phyloP scores from a whole-genome alignment of 2,329 filamentous ascomycete species.

The Colletotrichum viniferum region DNA sequence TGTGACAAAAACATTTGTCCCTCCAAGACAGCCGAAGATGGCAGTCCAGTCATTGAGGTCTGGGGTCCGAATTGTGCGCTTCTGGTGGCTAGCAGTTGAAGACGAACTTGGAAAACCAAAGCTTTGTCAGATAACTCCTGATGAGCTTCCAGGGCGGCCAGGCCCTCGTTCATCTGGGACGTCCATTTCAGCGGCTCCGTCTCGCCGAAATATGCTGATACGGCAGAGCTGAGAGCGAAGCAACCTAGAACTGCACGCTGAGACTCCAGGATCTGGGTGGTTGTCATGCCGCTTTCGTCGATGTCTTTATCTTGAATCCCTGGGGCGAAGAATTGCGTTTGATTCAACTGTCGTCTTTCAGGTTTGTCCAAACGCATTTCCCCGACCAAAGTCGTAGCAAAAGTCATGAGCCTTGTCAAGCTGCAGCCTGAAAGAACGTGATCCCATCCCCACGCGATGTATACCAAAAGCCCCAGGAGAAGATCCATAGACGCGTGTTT shows the following conservation, averaged over 20 bases:
- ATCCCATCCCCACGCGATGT: neutral
- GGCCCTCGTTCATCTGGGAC: neutral
- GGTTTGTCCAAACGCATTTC: neutral
- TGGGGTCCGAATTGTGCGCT: neutral
- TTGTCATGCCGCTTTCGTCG: neutral
- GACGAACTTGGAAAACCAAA: neutral
- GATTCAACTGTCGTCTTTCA: fast-evolving
- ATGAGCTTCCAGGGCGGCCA: neutral
- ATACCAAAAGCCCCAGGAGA: constrained; percentile 53
- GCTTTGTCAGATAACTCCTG: neutral
- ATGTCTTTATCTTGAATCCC: fast-evolving
- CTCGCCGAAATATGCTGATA: neutral
- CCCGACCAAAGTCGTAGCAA: neutral
- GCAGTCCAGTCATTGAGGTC: neutral
- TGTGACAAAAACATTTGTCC: neutral
- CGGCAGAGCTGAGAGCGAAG: neutral
- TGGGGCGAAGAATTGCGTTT: neutral
- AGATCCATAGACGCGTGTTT: constrained; percentile 44
- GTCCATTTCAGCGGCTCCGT: neutral
- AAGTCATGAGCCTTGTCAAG: neutral
- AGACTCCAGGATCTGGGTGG: neutral
- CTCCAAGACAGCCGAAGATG: neutral
- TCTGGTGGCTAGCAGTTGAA: neutral
- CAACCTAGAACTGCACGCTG: neutral
- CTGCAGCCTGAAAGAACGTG: neutral